Base-by-base conservation (phyloP, 345 rosid genomes). In the Arabis hirsuta region DNA sequence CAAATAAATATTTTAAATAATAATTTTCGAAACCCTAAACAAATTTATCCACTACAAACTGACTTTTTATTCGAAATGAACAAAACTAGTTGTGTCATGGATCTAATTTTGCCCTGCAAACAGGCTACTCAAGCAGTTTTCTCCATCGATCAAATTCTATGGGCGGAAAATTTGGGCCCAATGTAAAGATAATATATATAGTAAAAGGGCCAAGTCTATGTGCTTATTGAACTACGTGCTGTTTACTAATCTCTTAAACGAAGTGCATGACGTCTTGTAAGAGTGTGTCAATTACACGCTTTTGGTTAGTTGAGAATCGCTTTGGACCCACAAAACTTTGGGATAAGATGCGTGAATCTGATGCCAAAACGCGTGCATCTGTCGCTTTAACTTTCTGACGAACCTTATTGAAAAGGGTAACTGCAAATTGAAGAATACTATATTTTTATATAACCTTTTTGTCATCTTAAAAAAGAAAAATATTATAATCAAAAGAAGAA, bases 341-440 rank as follows among this genome's bases (percentile, higher is more conserved):
- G 7, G 59, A 65, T 51, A 38, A 72, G 13, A 72, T 45, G 62
- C 39, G 63, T 72, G 36, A 72, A 53, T 50, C 32, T 5, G 32
- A 29, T 29, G 32, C 32, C 32, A 29, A 29, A 29, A 3, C 32
- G 62, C 46, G 63, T 72, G 36, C 62, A 62, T 41, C 26, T 62
- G 53, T 60, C 19, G 55, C 61, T 43, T 31, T 48, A 43, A 43
- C 38, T 62, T 44, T 42, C 54, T 20, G 62, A 71, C 69, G 52
- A 44, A 53, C 55, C 1, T 42, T 62, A 6, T 3, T 8, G 6
- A 58, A 69, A 57, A 2, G 2, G 5, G 24, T 22, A 22, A 22
- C 2, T 22, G 24, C 24, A 22, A 22, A 22, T 22, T 22, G 24
- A 22, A 3, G 7, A 27, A 41, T 6, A 53, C 4, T 4, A 29